Evolutionary conservation across 345 rosid species (phyloP).

Genomic region (Alliaria petiolata): DNA sequence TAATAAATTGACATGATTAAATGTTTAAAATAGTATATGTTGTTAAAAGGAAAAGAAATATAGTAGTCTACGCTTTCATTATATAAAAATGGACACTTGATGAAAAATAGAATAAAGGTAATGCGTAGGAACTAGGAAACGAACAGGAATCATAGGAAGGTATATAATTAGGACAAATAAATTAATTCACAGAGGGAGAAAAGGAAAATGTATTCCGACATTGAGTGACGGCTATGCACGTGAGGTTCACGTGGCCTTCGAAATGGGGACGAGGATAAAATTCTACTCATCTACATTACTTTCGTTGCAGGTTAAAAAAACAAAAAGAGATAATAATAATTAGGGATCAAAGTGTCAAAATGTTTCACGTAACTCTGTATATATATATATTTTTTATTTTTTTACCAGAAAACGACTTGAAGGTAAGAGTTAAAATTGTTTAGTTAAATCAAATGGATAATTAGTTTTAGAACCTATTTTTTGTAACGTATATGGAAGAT

Average conservation of each 20-base stretch:
- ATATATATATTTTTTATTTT: too few relatives aligned
- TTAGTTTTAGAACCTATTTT: not conserved
- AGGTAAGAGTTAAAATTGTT: not conserved
- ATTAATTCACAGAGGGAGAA: not conserved
- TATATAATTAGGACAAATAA: conserved; percentile 13
- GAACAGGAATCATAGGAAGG: conserved; percentile 16
- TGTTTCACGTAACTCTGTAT: conserved; percentile 13
- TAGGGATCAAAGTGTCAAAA: not conserved
- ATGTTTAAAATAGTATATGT: not conserved
- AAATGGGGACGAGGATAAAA: not conserved
- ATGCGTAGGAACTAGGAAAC: conserved; percentile 8
- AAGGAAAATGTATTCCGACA: conserved; percentile 16
- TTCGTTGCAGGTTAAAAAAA: not conserved
- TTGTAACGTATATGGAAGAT: not conserved
- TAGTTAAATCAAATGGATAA: not conserved
- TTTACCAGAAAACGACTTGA: not conserved
- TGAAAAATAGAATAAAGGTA: not conserved
- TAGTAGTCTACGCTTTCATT: not conserved
- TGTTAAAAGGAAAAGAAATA: not conserved
- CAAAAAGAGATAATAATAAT: too few relatives aligned
- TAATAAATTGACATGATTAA: conserved; percentile 2
- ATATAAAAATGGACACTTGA: conserved; percentile 3
- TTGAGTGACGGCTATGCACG: conserved; percentile 30
- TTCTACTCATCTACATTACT: conserved; percentile 5
- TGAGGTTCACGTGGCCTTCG: conserved; percentile 16